Percentiles rank a stretch among this genome's conserved stretches.
Conservation (phyloP, 495 filamentous ascomycete species). For the Delitschia confertaspora region DNA sequence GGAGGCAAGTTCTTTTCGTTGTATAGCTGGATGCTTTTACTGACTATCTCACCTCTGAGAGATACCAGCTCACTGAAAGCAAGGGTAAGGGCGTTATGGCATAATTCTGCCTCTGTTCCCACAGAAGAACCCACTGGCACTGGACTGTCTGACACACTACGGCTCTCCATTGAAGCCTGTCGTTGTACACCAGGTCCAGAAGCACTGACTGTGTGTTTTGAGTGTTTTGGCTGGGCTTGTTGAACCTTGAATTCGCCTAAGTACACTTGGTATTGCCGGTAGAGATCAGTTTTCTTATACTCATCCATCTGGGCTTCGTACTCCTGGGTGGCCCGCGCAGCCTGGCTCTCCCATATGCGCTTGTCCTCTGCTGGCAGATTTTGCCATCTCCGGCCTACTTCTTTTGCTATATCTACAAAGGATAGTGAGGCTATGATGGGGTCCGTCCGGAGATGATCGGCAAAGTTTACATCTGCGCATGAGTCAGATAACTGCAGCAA, state of each 20-base stretch:
- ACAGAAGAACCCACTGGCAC: slow-evolving; percentile 6
- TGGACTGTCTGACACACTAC: slow-evolving; percentile 16
- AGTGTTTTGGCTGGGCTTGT: slow-evolving; percentile 4
- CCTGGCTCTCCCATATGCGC: slow-evolving; percentile 25
- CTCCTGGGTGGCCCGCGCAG: slow-evolving; percentile 24
- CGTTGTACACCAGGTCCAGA: background rate
- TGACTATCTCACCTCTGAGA: slow-evolving; percentile 16
- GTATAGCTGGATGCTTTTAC: slow-evolving; percentile 5
- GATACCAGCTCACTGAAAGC: slow-evolving; percentile 19
- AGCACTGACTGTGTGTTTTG: background rate
- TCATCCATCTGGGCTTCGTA: slow-evolving; percentile 26
- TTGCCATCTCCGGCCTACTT: slow-evolving; percentile 28
- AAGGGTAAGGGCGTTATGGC: slow-evolving; percentile 21
- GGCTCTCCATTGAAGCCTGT: slow-evolving; percentile 10
- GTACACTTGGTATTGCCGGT: slow-evolving; percentile 25
- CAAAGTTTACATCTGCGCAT: slow-evolving; percentile 30
- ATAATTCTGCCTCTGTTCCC: slow-evolving; percentile 9
- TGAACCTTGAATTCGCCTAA: slow-evolving; percentile 23
- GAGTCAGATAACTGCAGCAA: background rate
- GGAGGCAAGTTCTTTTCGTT: slow-evolving; percentile 15
- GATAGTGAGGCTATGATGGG: slow-evolving; percentile 20
- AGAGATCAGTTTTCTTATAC: slow-evolving; percentile 27
- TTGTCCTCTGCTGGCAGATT: slow-evolving; percentile 18
- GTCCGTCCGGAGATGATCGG: slow-evolving; percentile 28
- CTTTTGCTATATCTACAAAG: slow-evolving; percentile 29